Evolutionary conservation across 768 basidiomycete species (phyloP), one percentile per base, ranked within the genome.

Genomic region (Hydnomerulius pinastri): DNA sequence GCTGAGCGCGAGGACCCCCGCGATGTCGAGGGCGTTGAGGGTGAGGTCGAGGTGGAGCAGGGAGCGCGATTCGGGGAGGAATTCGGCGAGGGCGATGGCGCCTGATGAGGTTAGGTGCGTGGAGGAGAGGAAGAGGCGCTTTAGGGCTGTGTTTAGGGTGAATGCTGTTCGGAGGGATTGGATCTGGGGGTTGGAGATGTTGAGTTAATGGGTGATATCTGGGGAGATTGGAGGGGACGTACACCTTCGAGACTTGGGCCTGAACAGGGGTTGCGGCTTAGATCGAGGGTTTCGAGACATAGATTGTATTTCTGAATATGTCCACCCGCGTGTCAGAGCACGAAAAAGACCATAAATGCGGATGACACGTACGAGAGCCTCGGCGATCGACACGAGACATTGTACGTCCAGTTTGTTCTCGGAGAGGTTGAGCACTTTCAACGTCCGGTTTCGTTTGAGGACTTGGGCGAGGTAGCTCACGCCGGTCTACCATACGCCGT

Each of bases 71-170:
- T 98, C 95, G 0, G 95, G 94, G 1, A 98, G 81, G 73, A 97
- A 98, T 67, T 98, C 96, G 2, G 96, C 97, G 2, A 98, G 80
- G 0, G 92, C 88, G 55, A 98, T 98, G 1, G 96, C 95, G 2
- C 93, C 94, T 0, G 85, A 74, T 1, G 90, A 88, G 0, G 82
- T 81, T 62, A 98, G 79, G 4, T 76, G 74, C 0, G 95, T 97
- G 3, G 86, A 83, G 6, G 92, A 88, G 18, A 98, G 79, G 74
- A 97, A 98, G 37, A 99, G 73, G 1, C 97, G 85, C 62, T 96
- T 98, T 28, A 99, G 80, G 0, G 91, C 85, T 0, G 84, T 86
- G 65, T 98, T 97, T 48, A 96, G 78, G 0, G 93, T 94, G 69
- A 98, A 94, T 0, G 95, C 88, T 0, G 94, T 92, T 3, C 97